phyloP scores from a whole-genome alignment of 805 yeast genomes.

The Starmerella floricola region DNA sequence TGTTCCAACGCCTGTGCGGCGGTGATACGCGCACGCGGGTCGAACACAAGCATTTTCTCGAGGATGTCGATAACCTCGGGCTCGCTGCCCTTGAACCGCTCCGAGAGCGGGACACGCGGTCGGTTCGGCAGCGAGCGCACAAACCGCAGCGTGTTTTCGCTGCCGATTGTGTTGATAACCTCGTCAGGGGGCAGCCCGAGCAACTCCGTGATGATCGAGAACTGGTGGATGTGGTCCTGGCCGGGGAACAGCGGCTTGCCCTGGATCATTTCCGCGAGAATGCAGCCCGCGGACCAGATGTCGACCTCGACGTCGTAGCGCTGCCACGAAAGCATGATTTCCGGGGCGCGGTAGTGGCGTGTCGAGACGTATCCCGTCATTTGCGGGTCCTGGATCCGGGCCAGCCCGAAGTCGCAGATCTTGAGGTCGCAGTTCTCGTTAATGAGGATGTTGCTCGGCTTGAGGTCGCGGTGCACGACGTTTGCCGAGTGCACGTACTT shows the following conservation, averaged over 20 bases:
- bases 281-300: constrained; percentile 97
- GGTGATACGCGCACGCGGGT: constrained; percentile 85
- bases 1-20: constrained; percentile 85
- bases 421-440: constrained; percentile 85
- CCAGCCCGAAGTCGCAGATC: constrained; percentile 89
- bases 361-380: constrained; percentile 98
- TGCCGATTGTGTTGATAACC: constrained; percentile 89
- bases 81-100: constrained; percentile 59
- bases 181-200: constrained; percentile 94
- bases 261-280: constrained; percentile 93
- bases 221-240: constrained; percentile 96
- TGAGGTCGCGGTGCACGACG: constrained; percentile 78
- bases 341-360: constrained; percentile 93
- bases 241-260: constrained; percentile 97
- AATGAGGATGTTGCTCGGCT: constrained; percentile 67
- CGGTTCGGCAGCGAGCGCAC: constrained; percentile 87
- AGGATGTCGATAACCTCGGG: constrained; percentile 70
- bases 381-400: constrained; percentile 95
- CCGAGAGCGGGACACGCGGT: constrained; percentile 79
- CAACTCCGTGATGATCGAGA: constrained; percentile 88
- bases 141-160: constrained; percentile 87
- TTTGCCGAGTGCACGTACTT: constrained; percentile 89
- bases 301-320: constrained; percentile 94
- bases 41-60: constrained; percentile 84
- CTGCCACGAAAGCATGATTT: constrained; percentile 97